Evolutionary conservation across 495 filamentous ascomycete species (phyloP), one percentile per base, ranked within the genome.

Genomic region (Neurospora sp.): DNA sequence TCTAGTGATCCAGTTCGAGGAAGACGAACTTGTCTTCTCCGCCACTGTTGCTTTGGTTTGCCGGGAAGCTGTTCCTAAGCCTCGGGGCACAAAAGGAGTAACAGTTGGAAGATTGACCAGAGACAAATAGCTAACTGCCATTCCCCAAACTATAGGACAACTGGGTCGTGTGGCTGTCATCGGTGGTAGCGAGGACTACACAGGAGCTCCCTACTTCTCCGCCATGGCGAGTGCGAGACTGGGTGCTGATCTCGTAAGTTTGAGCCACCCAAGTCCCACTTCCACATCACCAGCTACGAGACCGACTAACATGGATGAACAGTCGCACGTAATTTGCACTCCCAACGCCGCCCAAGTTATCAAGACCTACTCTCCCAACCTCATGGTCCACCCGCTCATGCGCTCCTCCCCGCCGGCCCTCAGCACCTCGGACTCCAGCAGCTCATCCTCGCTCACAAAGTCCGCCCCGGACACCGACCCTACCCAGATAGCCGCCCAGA

Each of bases 351-450:
- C 90, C 73, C 85, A 88, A 80, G 95, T 98, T 61, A 96, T 99
- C 78, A 99, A 99, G 86, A 90, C 92, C 17, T 99, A 98, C 85
- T 98, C 96, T 42, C 96, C 96, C 10, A 98, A 98, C 82, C 84
- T 99, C 16, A 98, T 99, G 96, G 96, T 99, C 16, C 96, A 98
- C 79, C 96, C 96, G 3, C 86, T 97, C 69, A 94, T 99, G 87
- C 94, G 94, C 40, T 93, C 94, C 82, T 85, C 87, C 8, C 80
- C 83, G 38, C 75, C 81, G 44, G 83, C 87, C 14, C 79, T 82
- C 74, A 74, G 82, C 20, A 22, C 76, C 16, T 73, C 74, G 16
- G 41, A 71, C 41, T 72, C 76, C 77, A 73, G 71, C 74, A 80
- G 73, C 77, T 87, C 79, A 78, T 86, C 77, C 76, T 81, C 70